A percentile compares a stretch with the other conserved stretches of the same genome.
phyloP scores from a whole-genome alignment of 306 rosid species.

The Benincasa hispida region DNA sequence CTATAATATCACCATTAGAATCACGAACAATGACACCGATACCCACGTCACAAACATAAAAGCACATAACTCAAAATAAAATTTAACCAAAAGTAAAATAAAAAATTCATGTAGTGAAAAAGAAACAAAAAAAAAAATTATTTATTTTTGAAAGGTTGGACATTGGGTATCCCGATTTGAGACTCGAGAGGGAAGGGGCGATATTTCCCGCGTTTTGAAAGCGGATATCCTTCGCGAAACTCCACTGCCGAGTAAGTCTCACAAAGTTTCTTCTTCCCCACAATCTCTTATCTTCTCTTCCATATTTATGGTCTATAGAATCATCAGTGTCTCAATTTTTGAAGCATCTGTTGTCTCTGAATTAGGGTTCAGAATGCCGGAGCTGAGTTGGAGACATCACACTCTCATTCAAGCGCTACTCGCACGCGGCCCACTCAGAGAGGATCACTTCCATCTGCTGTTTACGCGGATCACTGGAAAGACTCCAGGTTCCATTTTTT shows the following conservation, averaged over 20 bases:
- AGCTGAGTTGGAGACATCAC: slow-evolving; percentile 47
- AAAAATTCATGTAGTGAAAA: no score
- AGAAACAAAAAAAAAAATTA: no score
- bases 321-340: neutral
- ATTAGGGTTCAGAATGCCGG: slow-evolving; percentile 36
- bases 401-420: slow-evolving; percentile 68
- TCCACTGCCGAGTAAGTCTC: neutral
- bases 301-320: neutral
- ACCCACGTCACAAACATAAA: no score
- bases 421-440: slow-evolving; percentile 70
- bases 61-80: no score
- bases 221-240: neutral
- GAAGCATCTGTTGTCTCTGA: neutral
- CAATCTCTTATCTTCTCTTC: neutral
- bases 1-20: no score
- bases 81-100: no score
- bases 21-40: no score
- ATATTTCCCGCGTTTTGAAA: neutral
- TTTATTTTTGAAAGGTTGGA: no score
- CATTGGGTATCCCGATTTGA: no score
- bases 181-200: neutral
- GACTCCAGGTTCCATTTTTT: slow-evolving; percentile 40
- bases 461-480: slow-evolving; percentile 57
- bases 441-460: slow-evolving; percentile 44
- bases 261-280: no score